Evolutionary conservation across 768 basidiomycete species (phyloP).

Genomic region (Macrolepiota fuliginosa): DNA sequence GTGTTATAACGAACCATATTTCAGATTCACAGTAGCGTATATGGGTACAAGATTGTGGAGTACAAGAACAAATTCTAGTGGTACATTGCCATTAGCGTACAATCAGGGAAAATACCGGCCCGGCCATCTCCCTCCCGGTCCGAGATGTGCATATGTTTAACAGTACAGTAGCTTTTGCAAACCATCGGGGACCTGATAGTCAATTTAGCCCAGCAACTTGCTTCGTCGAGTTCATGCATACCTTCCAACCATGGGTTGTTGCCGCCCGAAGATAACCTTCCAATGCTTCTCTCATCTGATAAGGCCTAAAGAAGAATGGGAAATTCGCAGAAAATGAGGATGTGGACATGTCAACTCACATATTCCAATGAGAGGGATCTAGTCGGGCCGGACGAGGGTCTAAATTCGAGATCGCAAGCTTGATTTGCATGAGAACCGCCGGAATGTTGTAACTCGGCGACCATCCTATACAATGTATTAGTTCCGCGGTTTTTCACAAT

Average conservation of each 20-base stretch:
- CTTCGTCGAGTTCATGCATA: conserved; percentile 18
- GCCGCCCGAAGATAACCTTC: conserved; percentile 68
- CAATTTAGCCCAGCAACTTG: background rate
- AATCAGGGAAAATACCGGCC: background rate
- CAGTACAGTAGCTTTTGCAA: conserved; percentile 8
- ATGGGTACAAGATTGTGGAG: background rate
- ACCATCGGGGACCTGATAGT: conserved; percentile 24
- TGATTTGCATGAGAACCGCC: conserved; percentile 61
- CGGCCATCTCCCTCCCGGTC: background rate
- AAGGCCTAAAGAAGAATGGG: conserved; percentile 30
- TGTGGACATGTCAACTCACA: conserved; percentile 26
- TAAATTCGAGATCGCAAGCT: conserved; percentile 64
- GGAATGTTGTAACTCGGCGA: conserved; percentile 62
- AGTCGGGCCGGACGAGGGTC: conserved; percentile 65
- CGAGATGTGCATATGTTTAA: background rate
- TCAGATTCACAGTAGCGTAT: background rate
- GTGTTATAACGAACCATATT: conserved; percentile 4
- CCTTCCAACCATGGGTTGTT: conserved; percentile 61
- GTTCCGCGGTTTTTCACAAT: background rate
- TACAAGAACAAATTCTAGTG: background rate
- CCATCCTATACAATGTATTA: conserved; percentile 42
- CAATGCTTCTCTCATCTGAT: conserved; percentile 55
- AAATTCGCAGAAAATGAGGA: conserved; percentile 5
- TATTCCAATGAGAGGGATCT: conserved; percentile 43
- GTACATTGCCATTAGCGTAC: background rate